Percentiles rank a stretch among this genome's conserved stretches.
Evolutionary conservation across 2,329 filamentous ascomycete species (phyloP).

Genomic region (Fusarium tricinctum): DNA sequence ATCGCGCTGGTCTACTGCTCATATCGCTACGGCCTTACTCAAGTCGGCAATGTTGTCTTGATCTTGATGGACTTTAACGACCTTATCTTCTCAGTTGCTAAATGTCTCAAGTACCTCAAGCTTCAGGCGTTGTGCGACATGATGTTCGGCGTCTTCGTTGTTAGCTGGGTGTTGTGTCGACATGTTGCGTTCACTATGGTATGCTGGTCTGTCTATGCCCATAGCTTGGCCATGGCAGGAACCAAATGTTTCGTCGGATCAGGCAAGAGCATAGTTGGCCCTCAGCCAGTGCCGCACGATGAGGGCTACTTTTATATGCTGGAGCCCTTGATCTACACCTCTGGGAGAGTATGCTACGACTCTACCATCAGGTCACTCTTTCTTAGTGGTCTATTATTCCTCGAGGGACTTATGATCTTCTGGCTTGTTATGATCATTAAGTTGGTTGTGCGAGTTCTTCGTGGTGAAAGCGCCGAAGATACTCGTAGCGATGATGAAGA

Average conservation of each 20-base stretch:
- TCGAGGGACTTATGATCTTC: conserved; percentile 83
- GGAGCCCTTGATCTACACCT: conserved; percentile 78
- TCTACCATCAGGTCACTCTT: conserved; percentile 80
- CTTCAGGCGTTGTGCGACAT: conserved; percentile 82
- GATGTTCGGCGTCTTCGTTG: conserved; percentile 88
- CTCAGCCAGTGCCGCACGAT: conserved; percentile 60
- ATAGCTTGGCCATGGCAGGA: conserved; percentile 47
- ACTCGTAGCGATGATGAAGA: conserved; percentile 82
- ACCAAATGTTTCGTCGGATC: conserved; percentile 78
- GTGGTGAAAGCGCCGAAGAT: conserved; percentile 85
- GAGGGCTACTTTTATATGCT: conserved; percentile 72
- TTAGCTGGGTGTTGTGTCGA: conserved; percentile 85
- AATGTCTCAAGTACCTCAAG: conserved; percentile 91
- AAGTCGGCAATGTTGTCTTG: conserved; percentile 88
- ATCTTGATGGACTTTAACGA: conserved; percentile 95
- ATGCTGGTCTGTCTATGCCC: conserved; percentile 76
- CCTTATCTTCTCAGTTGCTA: conserved; percentile 75
- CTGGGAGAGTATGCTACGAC: conserved; percentile 85
- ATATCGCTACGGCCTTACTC: conserved; percentile 88
- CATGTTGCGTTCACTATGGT: conserved; percentile 85
- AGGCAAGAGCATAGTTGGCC: conserved; percentile 66
- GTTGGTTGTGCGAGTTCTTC: conserved; percentile 74
- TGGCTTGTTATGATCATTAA: conserved; percentile 87
- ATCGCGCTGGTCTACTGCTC: conserved; percentile 82
- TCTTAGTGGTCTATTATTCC: conserved; percentile 79